These are phyloP conservation scores for Aspergillus glaucus DNA, from an alignment of 2,329 filamentous ascomycete species.

Conservation along the genomic window DNA sequence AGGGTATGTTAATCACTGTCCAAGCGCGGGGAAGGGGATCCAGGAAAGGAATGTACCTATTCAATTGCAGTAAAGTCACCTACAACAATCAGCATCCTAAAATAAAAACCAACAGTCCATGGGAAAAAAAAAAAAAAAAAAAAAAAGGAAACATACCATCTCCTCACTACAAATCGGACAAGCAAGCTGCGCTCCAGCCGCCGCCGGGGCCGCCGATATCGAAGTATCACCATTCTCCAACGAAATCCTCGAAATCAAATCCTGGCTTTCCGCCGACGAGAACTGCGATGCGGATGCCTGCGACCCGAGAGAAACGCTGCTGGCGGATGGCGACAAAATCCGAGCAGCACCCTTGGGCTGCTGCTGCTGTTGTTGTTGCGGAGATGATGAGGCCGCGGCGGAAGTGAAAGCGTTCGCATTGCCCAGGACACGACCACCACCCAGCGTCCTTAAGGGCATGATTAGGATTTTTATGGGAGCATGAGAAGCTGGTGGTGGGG, in stretches of 20 bases:
- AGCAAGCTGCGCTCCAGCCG: constrained; percentile 62
- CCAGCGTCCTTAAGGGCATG: constrained; percentile 83
- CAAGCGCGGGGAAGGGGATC: neutral
- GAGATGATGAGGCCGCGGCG: constrained; percentile 41
- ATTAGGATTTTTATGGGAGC: constrained; percentile 28
- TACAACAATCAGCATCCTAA: constrained; percentile 31
- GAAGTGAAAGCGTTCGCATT: constrained; percentile 77
- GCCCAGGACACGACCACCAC: constrained; percentile 85
- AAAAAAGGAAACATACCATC: constrained; percentile 60
- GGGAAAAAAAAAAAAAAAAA: neutral
- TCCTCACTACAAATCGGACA: constrained; percentile 99
- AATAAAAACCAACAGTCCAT: neutral
- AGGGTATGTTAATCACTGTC: constrained; percentile 5
- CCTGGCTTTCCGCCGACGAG: constrained; percentile 65
- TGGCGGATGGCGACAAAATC: constrained; percentile 58
- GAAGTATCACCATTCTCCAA: constrained; percentile 54
- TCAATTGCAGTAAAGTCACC: constrained; percentile 88
- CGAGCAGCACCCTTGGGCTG: constrained; percentile 21
- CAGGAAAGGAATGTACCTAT: constrained; percentile 49
- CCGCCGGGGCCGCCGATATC: constrained; percentile 43
- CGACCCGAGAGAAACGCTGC: constrained; percentile 72
- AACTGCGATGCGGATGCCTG: constrained; percentile 66
- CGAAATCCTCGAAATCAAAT: constrained; percentile 75
- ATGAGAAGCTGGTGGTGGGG: constrained; percentile 21
- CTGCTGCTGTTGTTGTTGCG: constrained; percentile 35